Base-by-base conservation (phyloP, 2,329 filamentous ascomycete species). In the Hypoxylon sp. region DNA sequence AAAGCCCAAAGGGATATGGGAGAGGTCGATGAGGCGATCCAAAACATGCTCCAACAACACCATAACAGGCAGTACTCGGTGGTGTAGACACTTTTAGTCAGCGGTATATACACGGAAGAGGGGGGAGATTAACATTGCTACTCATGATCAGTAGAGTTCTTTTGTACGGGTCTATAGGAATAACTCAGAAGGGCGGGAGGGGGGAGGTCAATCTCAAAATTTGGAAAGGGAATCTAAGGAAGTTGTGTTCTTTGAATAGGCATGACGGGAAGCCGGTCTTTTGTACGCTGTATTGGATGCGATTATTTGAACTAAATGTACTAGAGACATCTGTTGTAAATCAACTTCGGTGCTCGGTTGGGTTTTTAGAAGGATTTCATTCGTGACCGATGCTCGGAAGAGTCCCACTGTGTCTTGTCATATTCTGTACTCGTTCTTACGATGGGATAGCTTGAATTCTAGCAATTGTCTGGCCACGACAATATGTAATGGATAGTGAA, bases 1-100 rank as follows among this genome's bases (percentile, higher is more conserved):
- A 87, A 88, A 71, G 88, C 94, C 66, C 85, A 91, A 72, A 81
- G 83, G 59, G 92, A 94, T 74, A 93, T 95, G 79, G 78, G 81
- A 50, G 87, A 90, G 63, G 86, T 97, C 70, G 77, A 85, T 70
- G 82, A 80, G 66, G 91, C 94, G 79, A 86, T 90, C 73, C 66
- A 80, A 47, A 81, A 81, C 54, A 83, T 90, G 78, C 75, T 75
- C 52, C 66, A 73, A 10, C 77, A 81, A 61, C 83, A 85, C 65
- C 71, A 79, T 42, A 74, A 75, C 26, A 78, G 79, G 69, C 79
- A 73, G 75, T 84, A 71, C 79, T 85, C 76, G 63, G 74, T 75
- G 76, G 75, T 78, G 72, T 85, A 71, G 66, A 54, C 6, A 51
- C 42, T 60, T 48, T 33, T 59, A 47, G 51, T 59, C 44, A 60